Percentiles rank a stretch among this genome's conserved stretches.
These are phyloP conservation scores for Alectoria sarmentosa DNA, from an alignment of 495 filamentous ascomycete genomes.

Conservation along the genomic window DNA sequence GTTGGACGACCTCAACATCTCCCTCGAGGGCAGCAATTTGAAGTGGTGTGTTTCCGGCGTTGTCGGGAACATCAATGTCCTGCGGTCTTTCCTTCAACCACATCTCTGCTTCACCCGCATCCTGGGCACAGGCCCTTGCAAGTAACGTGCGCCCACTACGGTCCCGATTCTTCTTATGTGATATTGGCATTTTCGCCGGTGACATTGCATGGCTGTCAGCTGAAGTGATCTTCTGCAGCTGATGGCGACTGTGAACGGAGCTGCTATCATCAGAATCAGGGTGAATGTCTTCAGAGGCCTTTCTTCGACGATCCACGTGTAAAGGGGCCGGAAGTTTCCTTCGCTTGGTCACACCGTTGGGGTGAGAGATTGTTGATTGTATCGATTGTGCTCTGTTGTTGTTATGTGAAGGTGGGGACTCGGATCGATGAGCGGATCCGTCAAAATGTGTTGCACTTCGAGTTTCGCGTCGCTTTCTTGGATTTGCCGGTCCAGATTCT, in stretches of 20 bases:
- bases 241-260: constrained; percentile 62
- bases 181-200: constrained; percentile 53
- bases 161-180: constrained; percentile 75
- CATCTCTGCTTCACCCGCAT: constrained; percentile 64
- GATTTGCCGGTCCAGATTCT: constrained; percentile 12
- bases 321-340: constrained; percentile 47
- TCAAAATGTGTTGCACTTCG: constrained; percentile 32
- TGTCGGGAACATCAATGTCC: constrained; percentile 82
- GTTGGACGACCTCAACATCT: constrained; percentile 62
- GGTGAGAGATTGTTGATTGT: constrained; percentile 37
- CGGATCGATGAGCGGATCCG: constrained; percentile 48
- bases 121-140: constrained; percentile 73
- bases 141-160: constrained; percentile 78
- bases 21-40: constrained; percentile 87
- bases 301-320: constrained; percentile 38
- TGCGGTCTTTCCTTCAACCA: constrained; percentile 69
- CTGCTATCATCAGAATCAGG: constrained; percentile 68
- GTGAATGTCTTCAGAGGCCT: constrained; percentile 56
- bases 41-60: constrained; percentile 88
- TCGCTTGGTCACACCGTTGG: constrained; percentile 29
- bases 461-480: constrained; percentile 28
- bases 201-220: constrained; percentile 50
- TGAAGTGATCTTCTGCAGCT: constrained; percentile 57
- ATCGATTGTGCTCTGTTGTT: constrained; percentile 61
- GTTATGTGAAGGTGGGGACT: constrained; percentile 52